Evolutionary conservation across 2,329 filamentous ascomycete genomes (phyloP), one percentile per base, ranked within the genome.

Genomic region (Arthrobotrys sphaeroides): DNA sequence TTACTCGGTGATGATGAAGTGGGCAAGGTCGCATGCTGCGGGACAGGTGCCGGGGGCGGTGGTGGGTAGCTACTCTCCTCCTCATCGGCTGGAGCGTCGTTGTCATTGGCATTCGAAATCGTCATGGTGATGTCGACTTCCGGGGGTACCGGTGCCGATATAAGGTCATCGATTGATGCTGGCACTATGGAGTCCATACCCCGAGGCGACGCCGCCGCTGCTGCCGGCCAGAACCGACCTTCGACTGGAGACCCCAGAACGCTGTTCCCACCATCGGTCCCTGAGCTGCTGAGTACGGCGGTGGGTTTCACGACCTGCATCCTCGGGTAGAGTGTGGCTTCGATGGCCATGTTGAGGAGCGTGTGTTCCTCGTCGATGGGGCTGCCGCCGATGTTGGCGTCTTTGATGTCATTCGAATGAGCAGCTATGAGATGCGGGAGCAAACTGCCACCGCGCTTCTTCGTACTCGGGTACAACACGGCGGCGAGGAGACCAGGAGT

Each of bases 401-500:
- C 22, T 12, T 42, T 12, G n/a, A 38, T 18, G 6, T 70, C 73
- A 18, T 40, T 42, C 9, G 26, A 7, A 9, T 76, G 55, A 4
- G 60, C 31, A 5, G 60, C 77, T 20, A 79, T 77, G 1, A 80
- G 47, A 53, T 78, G 77, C 1, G 79, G 79, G 12, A 80, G 59
- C 12, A 80, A 33, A 68, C 78, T 78, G n/a, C 72, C 66, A 26
- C 77, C 31, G 38, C 74, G 28, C 18, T 55, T 36, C 49, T 76
- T 57, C 1, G 42, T 51, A 3, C 68, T 57, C 1, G 79, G 79
- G 43, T 78, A 79, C 7, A 80, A 47, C 3, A 79, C 79, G 9
- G 78, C 78, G 3, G 79, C 79, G 10, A 80, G 70, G 20, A 80
- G 64, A 2, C 78, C 78, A 3, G 76, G 73, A 10, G 73, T 69